phyloP scores from a whole-genome alignment of 306 rosid species.

The Mimosa bimucronata region DNA sequence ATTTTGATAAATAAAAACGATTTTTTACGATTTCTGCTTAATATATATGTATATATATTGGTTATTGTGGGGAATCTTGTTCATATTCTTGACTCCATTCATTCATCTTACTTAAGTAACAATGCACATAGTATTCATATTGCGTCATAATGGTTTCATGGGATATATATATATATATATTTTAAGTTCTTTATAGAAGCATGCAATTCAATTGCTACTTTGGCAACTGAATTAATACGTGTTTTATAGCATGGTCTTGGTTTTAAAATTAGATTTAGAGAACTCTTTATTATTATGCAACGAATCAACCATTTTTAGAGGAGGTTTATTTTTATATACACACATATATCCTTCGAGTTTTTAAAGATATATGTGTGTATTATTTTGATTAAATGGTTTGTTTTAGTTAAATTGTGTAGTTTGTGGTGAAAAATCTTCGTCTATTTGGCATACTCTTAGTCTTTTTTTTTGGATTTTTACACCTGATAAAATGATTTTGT shows the following conservation, averaged over 20 bases:
- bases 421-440: not conserved
- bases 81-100: not conserved
- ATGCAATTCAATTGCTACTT: slow-evolving; percentile 5
- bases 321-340: slow-evolving; percentile 47
- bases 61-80: not conserved
- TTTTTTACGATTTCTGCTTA: not conserved
- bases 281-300: slow-evolving; percentile 56
- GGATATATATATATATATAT: not conserved
- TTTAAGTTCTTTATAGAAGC: not conserved
- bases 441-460: not conserved
- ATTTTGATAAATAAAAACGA: not conserved
- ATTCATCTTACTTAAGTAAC: not conserved
- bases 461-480: not conserved
- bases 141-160: not conserved
- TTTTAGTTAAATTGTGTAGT: not conserved
- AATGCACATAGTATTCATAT: not conserved
- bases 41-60: not conserved
- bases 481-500: not conserved
- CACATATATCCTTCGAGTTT: not conserved
- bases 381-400: not conserved
- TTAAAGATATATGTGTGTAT: not conserved
- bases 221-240: slow-evolving; percentile 2
- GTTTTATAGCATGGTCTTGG: too few relatives aligned
- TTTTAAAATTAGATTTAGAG: too few relatives aligned
- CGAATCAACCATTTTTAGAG: slow-evolving; percentile 49